Conservation (phyloP, 108 stramenopile species). For the Schizochytrium sp. region DNA sequence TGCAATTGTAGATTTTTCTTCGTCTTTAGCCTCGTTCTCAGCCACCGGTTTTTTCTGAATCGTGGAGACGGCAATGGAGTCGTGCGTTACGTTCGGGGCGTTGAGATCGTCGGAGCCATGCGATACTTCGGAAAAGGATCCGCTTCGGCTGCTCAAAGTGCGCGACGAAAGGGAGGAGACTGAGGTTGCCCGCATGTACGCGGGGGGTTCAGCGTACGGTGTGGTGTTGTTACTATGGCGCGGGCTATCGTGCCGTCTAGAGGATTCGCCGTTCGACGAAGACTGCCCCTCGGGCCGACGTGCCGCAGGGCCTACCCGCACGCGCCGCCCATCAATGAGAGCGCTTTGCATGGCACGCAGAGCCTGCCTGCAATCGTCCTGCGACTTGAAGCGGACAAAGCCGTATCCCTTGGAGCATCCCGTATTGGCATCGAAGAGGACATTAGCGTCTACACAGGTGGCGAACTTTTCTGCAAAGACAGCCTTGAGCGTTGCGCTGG, state of each 20-base stretch:
- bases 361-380: not conserved
- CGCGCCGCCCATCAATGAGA: not conserved
- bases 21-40: too few relatives aligned
- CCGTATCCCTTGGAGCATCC: not conserved
- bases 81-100: not conserved
- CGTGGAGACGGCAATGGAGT: not conserved
- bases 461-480: not conserved
- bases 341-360: not conserved
- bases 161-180: not conserved
- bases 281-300: not conserved
- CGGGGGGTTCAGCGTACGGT: not conserved
- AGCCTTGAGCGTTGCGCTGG: not conserved
- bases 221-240: not conserved
- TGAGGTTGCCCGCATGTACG: not conserved
- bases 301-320: not conserved
- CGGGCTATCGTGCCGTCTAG: not conserved
- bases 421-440: not conserved
- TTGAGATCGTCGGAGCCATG: not conserved
- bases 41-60: too few relatives aligned
- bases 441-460: not conserved
- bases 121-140: not conserved
- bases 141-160: not conserved
- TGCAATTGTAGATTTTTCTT: too few relatives aligned
- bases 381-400: not conserved
- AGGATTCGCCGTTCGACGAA: too few relatives aligned